Evolutionary conservation across 1,139 yeast species (phyloP).

Genomic region (Petasospora fabianii): DNA sequence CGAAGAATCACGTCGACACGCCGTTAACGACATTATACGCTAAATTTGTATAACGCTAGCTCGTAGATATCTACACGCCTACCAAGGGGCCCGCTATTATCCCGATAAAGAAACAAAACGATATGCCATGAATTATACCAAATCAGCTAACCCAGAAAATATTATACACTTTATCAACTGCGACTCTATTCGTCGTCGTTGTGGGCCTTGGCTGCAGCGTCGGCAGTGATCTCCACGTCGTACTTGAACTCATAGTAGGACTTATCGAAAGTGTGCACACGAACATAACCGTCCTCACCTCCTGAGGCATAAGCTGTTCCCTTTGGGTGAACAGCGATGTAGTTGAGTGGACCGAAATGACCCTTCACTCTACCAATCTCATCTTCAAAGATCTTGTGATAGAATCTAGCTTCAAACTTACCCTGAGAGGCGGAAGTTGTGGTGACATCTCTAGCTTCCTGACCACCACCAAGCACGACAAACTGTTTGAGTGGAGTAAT

Average conservation of each 20-base stretch:
- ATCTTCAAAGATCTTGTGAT: slow-evolving; percentile 91
- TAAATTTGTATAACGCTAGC: too few relatives aligned
- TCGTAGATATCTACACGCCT: background rate
- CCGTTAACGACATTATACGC: slow-evolving; percentile 1
- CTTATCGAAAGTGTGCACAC: slow-evolving; percentile 92
- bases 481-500: slow-evolving; percentile 90
- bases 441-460: slow-evolving; percentile 97
- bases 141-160: background rate
- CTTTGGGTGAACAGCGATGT: slow-evolving; percentile 90
- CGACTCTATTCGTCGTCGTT: slow-evolving; percentile 4
- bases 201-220: slow-evolving; percentile 29
- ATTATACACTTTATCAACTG: background rate
- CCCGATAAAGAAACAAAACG: background rate
- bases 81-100: too few relatives aligned
- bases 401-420: slow-evolving; percentile 94
- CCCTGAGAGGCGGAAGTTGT: slow-evolving; percentile 94
- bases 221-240: slow-evolving; percentile 84
- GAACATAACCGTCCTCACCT: slow-evolving; percentile 96
- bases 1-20: slow-evolving; percentile 3
- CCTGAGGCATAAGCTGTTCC: slow-evolving; percentile 94
- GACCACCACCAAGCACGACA: slow-evolving; percentile 97
- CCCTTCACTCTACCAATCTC: slow-evolving; percentile 97
- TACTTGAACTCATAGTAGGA: slow-evolving; percentile 88
- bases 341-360: slow-evolving; percentile 97
- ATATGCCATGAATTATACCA: slow-evolving; percentile 2